Conservation (phyloP, 2,329 filamentous ascomycete species). For the Westerdykella sp. region DNA sequence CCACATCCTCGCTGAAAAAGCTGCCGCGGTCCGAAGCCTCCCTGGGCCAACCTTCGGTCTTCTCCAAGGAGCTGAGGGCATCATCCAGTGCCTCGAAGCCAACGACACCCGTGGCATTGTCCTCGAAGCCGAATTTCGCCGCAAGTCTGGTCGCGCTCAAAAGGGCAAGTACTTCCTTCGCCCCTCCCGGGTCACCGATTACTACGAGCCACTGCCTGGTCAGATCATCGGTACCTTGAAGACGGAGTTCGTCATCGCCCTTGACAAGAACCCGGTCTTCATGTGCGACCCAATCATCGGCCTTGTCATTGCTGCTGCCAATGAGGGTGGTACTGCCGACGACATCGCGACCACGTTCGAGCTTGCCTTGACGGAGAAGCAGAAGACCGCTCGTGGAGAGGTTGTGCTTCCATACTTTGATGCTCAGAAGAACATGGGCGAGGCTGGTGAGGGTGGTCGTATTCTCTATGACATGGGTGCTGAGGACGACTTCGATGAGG, state of each 20-base stretch:
- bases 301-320: conserved; percentile 19
- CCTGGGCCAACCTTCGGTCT: conserved; percentile 74
- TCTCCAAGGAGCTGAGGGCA: conserved; percentile 68
- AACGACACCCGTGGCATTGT: conserved; percentile 57
- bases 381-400: conserved; percentile 76
- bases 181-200: conserved; percentile 10
- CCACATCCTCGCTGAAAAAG: conserved; percentile 67
- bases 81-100: conserved; percentile 60
- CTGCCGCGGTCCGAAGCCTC: conserved; percentile 68
- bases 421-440: conserved; percentile 63
- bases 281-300: conserved; percentile 10
- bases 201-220: conserved; percentile 12
- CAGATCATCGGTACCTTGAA: conserved; percentile 31
- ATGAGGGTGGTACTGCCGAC: conserved; percentile 18
- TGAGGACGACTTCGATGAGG: conserved; percentile 95
- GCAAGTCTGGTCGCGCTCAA: conserved; percentile 74
- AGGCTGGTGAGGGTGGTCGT: conserved; percentile 74
- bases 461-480: conserved; percentile 96
- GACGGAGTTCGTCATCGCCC: conserved; percentile 52
- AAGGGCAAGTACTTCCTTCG: conserved; percentile 59
- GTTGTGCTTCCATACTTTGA: conserved; percentile 95
- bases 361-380: conserved; percentile 81
- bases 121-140: conserved; percentile 76
- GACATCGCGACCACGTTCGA: conserved; percentile 67
- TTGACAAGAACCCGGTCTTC: conserved; percentile 63